These are phyloP conservation scores for Botrytis deweyae DNA, from an alignment of 2,329 filamentous ascomycete species.

Conservation along the genomic window DNA sequence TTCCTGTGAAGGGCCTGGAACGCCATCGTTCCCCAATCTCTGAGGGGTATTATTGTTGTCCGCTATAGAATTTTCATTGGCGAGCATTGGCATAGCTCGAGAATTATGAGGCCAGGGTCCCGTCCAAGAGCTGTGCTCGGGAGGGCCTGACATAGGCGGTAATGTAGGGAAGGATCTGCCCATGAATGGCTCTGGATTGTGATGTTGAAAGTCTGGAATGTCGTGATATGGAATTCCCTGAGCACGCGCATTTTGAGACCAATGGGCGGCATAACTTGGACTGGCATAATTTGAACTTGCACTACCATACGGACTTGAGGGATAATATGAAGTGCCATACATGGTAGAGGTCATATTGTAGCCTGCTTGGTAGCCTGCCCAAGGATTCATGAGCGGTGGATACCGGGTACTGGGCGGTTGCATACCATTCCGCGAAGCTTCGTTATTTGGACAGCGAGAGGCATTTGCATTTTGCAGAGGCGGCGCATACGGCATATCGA, in stretches of 20 bases:
- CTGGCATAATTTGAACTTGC: not conserved
- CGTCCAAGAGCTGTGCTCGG: slow-evolving; percentile 1
- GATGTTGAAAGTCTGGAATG: slow-evolving; percentile 1
- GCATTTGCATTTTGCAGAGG: not conserved
- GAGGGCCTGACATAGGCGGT: not conserved
- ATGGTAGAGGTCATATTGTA: not conserved
- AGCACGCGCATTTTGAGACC: not conserved
- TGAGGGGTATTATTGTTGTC: not conserved
- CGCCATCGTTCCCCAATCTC: not conserved
- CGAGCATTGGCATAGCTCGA: not conserved
- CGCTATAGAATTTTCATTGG: not conserved
- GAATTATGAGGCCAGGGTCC: not conserved
- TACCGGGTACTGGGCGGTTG: not conserved
- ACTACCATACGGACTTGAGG: not conserved
- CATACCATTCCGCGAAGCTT: not conserved
- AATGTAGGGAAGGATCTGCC: not conserved
- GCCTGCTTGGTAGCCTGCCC: not conserved
- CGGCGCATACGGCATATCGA: slow-evolving; percentile 6
- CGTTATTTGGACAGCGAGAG: slow-evolving; percentile 14
- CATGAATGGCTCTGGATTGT: not conserved
- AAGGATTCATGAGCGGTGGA: not conserved
- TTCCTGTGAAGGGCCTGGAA: not conserved
- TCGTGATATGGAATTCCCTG: not conserved
- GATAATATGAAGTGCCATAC: not conserved
- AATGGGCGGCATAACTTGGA: not conserved